Percentiles rank a stretch among this genome's conserved stretches.
phyloP scores from a whole-genome alignment of 2,329 filamentous ascomycete species.

The Sodiomyces alkalinus region DNA sequence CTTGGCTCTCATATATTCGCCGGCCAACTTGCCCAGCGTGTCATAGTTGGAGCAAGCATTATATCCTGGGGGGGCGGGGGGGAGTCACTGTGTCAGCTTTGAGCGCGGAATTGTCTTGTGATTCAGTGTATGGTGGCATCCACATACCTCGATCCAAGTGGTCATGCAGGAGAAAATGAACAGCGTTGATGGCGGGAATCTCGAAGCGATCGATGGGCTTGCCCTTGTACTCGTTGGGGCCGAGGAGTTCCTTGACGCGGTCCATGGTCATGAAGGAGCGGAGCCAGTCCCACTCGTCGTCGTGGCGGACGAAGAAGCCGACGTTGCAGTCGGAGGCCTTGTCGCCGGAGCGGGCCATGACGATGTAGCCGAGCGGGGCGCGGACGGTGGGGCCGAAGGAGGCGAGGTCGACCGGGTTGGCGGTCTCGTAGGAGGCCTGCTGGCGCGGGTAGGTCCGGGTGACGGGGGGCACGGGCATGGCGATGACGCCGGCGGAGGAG shows the following conservation, averaged over 20 bases:
- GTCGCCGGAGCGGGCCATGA: conserved; percentile 17
- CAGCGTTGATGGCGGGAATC: conserved; percentile 22
- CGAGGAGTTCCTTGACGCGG: conserved; percentile 23
- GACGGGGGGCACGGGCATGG: background rate
- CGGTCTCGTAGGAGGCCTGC: conserved; percentile 1
- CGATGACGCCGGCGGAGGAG: conserved; percentile 2
- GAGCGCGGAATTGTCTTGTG: too few relatives aligned
- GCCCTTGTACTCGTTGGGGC: conserved; percentile 21
- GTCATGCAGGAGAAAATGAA: conserved; percentile 31
- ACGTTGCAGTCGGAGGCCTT: conserved; percentile 19
- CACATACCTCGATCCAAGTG: conserved; percentile 24
- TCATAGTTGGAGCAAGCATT: conserved; percentile 18
- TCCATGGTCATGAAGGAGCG: conserved; percentile 20
- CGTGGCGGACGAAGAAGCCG: conserved; percentile 19
- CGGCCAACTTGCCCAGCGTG: conserved; percentile 16
- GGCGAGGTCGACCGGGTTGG: background rate
- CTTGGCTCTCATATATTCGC: conserved; percentile 14
- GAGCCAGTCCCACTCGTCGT: conserved; percentile 24
- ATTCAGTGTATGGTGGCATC: too few relatives aligned
- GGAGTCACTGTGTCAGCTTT: too few relatives aligned
- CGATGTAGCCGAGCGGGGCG: conserved; percentile 14
- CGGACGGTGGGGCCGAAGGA: conserved; percentile 2
- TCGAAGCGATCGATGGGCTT: conserved; percentile 27
- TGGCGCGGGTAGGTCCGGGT: background rate
- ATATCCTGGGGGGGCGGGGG: conserved; percentile 21